Evolutionary conservation across 1,139 yeast species (phyloP).

Genomic region (Protomyces inouyei): DNA sequence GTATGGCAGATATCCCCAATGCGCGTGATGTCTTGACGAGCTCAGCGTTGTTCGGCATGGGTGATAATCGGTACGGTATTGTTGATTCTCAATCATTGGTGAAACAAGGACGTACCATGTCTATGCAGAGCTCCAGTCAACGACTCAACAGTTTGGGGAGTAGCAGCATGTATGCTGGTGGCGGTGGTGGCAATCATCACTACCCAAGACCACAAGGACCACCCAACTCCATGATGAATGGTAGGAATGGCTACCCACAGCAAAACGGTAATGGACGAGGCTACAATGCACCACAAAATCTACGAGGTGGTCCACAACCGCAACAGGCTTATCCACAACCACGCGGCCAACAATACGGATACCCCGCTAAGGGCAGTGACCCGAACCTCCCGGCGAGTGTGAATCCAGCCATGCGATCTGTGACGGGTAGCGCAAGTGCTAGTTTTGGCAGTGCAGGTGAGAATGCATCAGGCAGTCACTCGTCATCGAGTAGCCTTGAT

Average conservation of each 20-base stretch:
- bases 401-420: slow-evolving; percentile 3
- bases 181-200: neutral
- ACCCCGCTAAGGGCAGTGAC: slow-evolving; percentile 9
- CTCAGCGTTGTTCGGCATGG: slow-evolving; percentile 20
- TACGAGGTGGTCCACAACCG: slow-evolving; percentile 16
- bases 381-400: slow-evolving; percentile 2
- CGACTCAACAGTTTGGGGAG: slow-evolving; percentile 5
- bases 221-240: slow-evolving; percentile 19
- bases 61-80: slow-evolving; percentile 23
- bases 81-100: slow-evolving; percentile 17
- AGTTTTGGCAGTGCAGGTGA: slow-evolving; percentile 21
- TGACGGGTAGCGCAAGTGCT: slow-evolving; percentile 25
- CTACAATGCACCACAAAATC: neutral
- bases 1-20: slow-evolving; percentile 12
- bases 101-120: slow-evolving; percentile 9
- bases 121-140: slow-evolving; percentile 4
- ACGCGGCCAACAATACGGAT: neutral
- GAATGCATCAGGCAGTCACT: slow-evolving; percentile 24
- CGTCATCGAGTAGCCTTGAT: slow-evolving; percentile 21
- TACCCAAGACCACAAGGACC: slow-evolving; percentile 10
- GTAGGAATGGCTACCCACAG: slow-evolving; percentile 8
- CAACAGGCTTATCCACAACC: slow-evolving; percentile 4
- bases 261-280: neutral
- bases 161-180: neutral
- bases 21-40: slow-evolving; percentile 14